Evolutionary conservation across 1,284 basidiomycete genomes (phyloP).

Genomic region (Cutaneotrichosporon mucoides): DNA sequence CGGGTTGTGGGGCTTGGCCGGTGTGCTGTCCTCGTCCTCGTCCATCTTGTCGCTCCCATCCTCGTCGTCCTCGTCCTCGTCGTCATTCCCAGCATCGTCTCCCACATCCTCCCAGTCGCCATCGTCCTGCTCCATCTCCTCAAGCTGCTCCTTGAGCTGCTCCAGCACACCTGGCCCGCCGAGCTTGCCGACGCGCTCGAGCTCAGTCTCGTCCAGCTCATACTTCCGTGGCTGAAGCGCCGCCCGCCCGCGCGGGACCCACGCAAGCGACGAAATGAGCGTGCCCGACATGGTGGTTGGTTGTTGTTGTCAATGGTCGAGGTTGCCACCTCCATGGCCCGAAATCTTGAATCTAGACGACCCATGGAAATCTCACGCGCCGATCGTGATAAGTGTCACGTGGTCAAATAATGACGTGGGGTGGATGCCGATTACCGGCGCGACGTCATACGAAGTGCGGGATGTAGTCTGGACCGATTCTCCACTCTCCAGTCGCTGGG

Average conservation of each 20-base stretch:
- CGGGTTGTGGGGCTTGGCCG: slow-evolving; percentile 50
- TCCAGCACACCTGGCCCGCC: slow-evolving; percentile 80
- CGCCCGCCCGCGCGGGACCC: slow-evolving; percentile 81
- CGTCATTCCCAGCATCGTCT: slow-evolving; percentile 30
- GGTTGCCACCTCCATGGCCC: too few relatives aligned
- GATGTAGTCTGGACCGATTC: too few relatives aligned
- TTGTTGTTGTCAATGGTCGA: background rate
- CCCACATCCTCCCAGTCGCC: slow-evolving; percentile 40
- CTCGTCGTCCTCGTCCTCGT: slow-evolving; percentile 31
- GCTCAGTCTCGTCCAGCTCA: slow-evolving; percentile 82
- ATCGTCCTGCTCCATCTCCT: slow-evolving; percentile 61
- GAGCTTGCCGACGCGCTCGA: slow-evolving; percentile 83
- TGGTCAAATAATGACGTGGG: too few relatives aligned
- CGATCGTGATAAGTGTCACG: too few relatives aligned
- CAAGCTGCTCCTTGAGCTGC: slow-evolving; percentile 70
- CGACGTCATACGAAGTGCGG: too few relatives aligned
- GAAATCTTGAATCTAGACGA: slow-evolving; percentile 2
- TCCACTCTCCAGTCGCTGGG: too few relatives aligned
- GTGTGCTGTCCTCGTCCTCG: slow-evolving; percentile 40
- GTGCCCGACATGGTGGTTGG: slow-evolving; percentile 44
- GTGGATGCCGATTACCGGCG: too few relatives aligned
- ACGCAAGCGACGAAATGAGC: slow-evolving; percentile 56
- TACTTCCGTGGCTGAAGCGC: slow-evolving; percentile 78
- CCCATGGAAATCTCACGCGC: background rate
- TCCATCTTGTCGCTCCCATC: slow-evolving; percentile 34